A percentile compares a stretch with the other conserved stretches of the same genome.
These are phyloP conservation scores for Saturnispora bothae DNA, from an alignment of 805 yeast species.

Conservation along the genomic window DNA sequence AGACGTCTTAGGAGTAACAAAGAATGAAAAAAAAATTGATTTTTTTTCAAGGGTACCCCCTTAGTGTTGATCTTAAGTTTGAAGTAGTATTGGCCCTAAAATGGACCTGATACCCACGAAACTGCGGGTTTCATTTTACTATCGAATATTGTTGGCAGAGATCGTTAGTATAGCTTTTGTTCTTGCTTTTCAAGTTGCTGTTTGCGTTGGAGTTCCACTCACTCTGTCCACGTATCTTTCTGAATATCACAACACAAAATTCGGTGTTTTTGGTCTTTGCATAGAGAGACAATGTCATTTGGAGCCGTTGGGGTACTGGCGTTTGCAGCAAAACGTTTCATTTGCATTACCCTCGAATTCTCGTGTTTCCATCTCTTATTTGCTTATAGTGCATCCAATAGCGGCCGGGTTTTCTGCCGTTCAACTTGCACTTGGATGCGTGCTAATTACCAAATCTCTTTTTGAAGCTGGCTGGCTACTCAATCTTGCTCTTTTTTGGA, in stretches of 20 bases:
- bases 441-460: constrained; percentile 29
- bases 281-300: constrained; percentile 29
- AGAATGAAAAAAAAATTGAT: too few species aligned
- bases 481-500: constrained; percentile 43
- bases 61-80: too few species aligned
- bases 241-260: constrained; percentile 36
- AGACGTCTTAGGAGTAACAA: too few species aligned
- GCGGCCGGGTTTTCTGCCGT: constrained; percentile 46
- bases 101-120: too few species aligned
- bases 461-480: constrained; percentile 32
- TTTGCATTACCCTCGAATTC: constrained; percentile 46
- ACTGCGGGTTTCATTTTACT: constrained; percentile 2
- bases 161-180: constrained; percentile 1
- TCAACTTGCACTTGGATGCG: constrained; percentile 31
- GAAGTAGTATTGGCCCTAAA: too few species aligned
- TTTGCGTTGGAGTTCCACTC: constrained; percentile 54
- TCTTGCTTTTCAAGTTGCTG: constrained; percentile 48
- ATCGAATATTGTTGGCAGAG: background rate
- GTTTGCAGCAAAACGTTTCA: constrained; percentile 9
- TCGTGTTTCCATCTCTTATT: constrained; percentile 44
- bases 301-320: constrained; percentile 34
- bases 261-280: constrained; percentile 70
- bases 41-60: too few species aligned
- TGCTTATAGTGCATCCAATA: constrained; percentile 59
- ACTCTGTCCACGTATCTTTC: constrained; percentile 40